Evolutionary conservation across 495 filamentous ascomycete species (phyloP).

Genomic region (Neurospora sublineolata): DNA sequence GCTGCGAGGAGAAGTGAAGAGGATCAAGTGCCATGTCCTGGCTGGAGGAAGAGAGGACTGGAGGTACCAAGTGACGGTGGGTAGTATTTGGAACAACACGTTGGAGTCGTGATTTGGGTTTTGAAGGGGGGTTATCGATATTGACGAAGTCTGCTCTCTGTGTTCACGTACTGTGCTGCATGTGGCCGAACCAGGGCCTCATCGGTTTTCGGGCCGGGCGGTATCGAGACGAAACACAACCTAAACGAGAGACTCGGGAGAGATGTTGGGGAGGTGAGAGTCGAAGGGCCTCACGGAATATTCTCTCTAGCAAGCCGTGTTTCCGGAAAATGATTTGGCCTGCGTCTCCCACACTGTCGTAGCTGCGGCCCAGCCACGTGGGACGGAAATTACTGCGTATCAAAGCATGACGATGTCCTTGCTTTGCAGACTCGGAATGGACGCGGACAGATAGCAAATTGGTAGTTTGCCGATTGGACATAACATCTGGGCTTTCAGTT

Average conservation of each 20-base stretch:
- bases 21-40: constrained; percentile 36
- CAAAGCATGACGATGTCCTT: not conserved
- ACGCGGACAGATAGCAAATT: not conserved
- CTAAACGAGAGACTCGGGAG: not conserved
- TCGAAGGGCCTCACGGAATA: not conserved
- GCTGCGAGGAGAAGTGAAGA: constrained; percentile 38
- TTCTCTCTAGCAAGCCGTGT: not conserved
- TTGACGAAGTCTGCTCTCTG: not conserved
- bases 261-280: not conserved
- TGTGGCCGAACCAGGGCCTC: not conserved
- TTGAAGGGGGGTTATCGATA: not conserved
- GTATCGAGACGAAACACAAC: not conserved
- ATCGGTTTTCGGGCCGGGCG: not conserved
- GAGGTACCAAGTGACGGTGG: constrained; percentile 42
- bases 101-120: constrained; percentile 11
- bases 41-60: constrained; percentile 39
- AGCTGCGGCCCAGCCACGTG: not conserved
- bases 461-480: not conserved
- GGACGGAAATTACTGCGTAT: not conserved
- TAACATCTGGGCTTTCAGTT: not conserved
- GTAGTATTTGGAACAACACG: constrained; percentile 56
- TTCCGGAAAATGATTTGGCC: not conserved
- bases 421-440: not conserved
- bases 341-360: not conserved
- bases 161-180: not conserved